phyloP scores from a whole-genome alignment of 352 stramenopile species.

The Discostella stelligera region DNA sequence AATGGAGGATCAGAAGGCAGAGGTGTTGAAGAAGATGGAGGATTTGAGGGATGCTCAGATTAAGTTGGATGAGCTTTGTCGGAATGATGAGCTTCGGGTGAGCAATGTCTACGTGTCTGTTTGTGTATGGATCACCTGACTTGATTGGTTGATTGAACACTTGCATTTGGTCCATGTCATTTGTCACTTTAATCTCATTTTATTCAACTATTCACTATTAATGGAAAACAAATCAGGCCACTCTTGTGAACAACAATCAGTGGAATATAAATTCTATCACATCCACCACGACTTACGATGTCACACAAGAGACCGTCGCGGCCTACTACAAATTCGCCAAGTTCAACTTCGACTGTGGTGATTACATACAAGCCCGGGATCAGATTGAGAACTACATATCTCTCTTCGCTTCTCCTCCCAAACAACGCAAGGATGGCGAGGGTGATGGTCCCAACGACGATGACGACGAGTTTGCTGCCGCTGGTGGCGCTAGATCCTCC shows the following conservation, averaged over 20 bases:
- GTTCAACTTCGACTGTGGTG: constrained; percentile 95
- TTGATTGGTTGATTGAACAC: constrained; percentile 10
- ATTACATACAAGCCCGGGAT: constrained; percentile 87
- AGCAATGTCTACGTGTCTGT: constrained; percentile 31
- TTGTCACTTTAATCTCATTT: neutral
- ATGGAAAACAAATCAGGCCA: constrained; percentile 42
- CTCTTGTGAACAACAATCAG: constrained; percentile 63
- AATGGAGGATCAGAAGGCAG: constrained; percentile 78
- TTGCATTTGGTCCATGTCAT: constrained; percentile 1
- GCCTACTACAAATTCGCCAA: constrained; percentile 93
- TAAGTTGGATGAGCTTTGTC: constrained; percentile 84
- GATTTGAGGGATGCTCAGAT: constrained; percentile 66
- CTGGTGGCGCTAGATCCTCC: constrained; percentile 9
- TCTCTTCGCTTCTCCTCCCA: constrained; percentile 68
- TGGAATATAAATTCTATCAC: constrained; percentile 72
- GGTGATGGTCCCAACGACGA: constrained; percentile 67
- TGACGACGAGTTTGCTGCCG: constrained; percentile 39
- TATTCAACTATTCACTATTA: neutral
- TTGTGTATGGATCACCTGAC: neutral
- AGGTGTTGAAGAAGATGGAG: constrained; percentile 74
- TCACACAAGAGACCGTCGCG: constrained; percentile 88
- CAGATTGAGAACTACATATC: constrained; percentile 83
- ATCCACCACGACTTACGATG: constrained; percentile 80
- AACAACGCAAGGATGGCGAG: constrained; percentile 33
- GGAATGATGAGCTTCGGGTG: constrained; percentile 73